Evolutionary conservation across 2,329 filamentous ascomycete genomes (phyloP).

Genomic region (Pezicula neosporulosa): DNA sequence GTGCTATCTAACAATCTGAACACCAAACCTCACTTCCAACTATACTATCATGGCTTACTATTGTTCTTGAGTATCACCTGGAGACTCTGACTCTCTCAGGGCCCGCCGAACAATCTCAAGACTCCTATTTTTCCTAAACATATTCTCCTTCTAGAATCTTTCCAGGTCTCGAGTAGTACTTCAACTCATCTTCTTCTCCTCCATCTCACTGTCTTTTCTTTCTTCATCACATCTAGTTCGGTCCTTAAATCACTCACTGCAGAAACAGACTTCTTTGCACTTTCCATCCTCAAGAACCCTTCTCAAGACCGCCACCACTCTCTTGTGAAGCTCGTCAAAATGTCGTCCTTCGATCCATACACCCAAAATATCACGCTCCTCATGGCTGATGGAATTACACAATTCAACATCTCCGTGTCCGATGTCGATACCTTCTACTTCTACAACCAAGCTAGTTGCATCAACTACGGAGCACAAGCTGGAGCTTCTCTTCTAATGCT

Average conservation of each 20-base stretch:
- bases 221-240: background rate
- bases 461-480: constrained; percentile 58
- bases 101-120: background rate
- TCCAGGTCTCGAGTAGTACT: background rate
- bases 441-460: constrained; percentile 44
- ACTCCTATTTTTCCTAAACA: background rate
- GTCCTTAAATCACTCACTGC: background rate
- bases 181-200: background rate
- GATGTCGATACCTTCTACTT: constrained; percentile 41
- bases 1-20: background rate
- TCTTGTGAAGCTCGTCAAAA: constrained; percentile 3
- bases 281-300: no score
- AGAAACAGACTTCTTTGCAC: background rate
- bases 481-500: constrained; percentile 56
- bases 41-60: background rate
- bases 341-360: constrained; percentile 43
- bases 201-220: background rate
- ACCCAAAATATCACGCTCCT: constrained; percentile 47
- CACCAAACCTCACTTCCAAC: background rate
- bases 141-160: background rate
- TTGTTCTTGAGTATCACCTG: background rate
- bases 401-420: constrained; percentile 36
- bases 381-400: constrained; percentile 35
- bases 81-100: background rate
- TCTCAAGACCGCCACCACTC: background rate